These are phyloP conservation scores for Hypoxylon sp. DNA, from an alignment of 2,329 filamentous ascomycete species.

Conservation along the genomic window DNA sequence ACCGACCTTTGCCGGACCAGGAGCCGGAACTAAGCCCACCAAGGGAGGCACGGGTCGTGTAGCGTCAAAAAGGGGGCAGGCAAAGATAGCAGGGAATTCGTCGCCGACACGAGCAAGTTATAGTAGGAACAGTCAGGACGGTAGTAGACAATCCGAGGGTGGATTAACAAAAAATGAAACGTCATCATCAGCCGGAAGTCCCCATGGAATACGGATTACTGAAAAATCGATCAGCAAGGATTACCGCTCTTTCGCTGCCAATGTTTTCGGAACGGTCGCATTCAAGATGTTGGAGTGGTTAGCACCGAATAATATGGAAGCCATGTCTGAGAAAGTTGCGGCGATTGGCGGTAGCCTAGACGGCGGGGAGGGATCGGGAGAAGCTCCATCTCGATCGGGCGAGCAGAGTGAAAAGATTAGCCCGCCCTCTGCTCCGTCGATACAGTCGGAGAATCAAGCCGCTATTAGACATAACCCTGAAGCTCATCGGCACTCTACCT, in stretches of 20 bases:
- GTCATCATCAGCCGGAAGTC: conserved; percentile 18
- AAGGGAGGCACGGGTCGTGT: conserved; percentile 13
- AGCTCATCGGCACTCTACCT: conserved; percentile 22
- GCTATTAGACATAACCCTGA: conserved; percentile 20
- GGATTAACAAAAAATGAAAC: conserved; percentile 17
- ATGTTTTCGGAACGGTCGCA: conserved; percentile 74
- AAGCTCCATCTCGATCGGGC: conserved; percentile 43
- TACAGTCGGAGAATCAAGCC: conserved; percentile 26
- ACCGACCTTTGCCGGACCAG: conserved; percentile 11
- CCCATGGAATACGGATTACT: conserved; percentile 56
- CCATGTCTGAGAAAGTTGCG: conserved; percentile 61
- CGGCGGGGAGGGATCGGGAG: conserved; percentile 46
- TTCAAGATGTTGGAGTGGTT: conserved; percentile 81
- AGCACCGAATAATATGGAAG: conserved; percentile 69
- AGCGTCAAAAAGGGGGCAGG: conserved; percentile 13
- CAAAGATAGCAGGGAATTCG: conserved; percentile 10
- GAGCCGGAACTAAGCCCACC: conserved; percentile 14
- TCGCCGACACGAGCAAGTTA: conserved; percentile 10
- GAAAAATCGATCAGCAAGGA: conserved; percentile 68
- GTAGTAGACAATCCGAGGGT: conserved; percentile 17
- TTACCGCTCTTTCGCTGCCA: conserved; percentile 72
- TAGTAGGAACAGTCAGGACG: conserved; percentile 8
- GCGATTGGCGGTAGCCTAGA: conserved; percentile 33
- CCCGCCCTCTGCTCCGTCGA: conserved; percentile 28
- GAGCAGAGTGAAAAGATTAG: conserved; percentile 35